These are phyloP conservation scores for Pseudopediastrum boryanum DNA, from an alignment of 139 green algal genomes.

Conservation along the genomic window DNA sequence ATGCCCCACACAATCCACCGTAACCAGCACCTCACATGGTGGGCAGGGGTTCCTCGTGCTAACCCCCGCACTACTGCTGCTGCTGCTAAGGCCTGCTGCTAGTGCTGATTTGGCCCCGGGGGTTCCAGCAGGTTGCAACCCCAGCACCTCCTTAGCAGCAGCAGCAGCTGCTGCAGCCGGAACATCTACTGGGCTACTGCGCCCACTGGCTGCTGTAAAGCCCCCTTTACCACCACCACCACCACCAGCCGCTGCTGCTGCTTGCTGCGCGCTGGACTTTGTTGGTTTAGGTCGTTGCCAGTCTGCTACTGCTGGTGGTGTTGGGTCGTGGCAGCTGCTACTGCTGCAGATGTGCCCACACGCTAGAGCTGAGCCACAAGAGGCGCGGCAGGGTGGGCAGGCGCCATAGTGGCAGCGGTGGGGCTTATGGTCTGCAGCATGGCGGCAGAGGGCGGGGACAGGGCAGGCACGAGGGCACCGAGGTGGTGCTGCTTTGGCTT, in stretches of 20 bases:
- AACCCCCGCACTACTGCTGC: conserved; percentile 7
- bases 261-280: neutral
- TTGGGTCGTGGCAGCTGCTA: conserved; percentile 67
- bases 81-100: conserved; percentile 31
- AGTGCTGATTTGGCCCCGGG: too few relatives aligned
- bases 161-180: neutral
- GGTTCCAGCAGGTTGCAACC: too few relatives aligned
- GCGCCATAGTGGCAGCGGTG: conserved; percentile 86
- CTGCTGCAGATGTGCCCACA: conserved; percentile 69
- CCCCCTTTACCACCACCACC: too few relatives aligned
- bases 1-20: conserved; percentile 55
- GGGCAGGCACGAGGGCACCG: conserved; percentile 63
- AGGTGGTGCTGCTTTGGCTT: conserved; percentile 63
- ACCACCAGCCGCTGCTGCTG: conserved; percentile 34
- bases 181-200: conserved; percentile 2
- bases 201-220: conserved; percentile 5
- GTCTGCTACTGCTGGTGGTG: conserved; percentile 49
- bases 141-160: conserved; percentile 21
- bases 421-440: conserved; percentile 43
- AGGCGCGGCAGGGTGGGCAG: conserved; percentile 74
- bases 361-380: conserved; percentile 59
- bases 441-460: conserved; percentile 66
- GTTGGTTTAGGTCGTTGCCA: conserved; percentile 58
- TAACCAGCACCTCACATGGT: conserved; percentile 54
- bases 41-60: conserved; percentile 48